phyloP scores from a whole-genome alignment of 1,284 basidiomycete species.

The Takashimella koratensis region DNA sequence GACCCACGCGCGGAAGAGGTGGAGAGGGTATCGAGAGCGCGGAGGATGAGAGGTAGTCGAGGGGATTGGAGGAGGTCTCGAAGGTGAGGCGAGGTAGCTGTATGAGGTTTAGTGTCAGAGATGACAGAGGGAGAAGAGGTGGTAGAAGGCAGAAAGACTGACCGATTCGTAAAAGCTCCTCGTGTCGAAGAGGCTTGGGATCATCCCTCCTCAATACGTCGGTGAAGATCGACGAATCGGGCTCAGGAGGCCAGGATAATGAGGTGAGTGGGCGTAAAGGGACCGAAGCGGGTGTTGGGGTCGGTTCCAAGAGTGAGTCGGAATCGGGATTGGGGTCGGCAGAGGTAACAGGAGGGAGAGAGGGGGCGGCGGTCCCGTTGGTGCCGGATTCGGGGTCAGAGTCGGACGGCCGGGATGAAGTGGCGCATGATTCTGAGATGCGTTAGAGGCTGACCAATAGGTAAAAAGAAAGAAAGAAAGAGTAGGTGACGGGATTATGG shows the following conservation, averaged over 20 bases:
- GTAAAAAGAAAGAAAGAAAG: no score
- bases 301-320: no score
- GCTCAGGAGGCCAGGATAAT: constrained; percentile 45
- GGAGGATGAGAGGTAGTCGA: constrained; percentile 29
- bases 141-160: constrained; percentile 12
- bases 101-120: no score
- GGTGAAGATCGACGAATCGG: constrained; percentile 37
- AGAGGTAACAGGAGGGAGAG: constrained; percentile 6
- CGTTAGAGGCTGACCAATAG: no score
- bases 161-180: constrained; percentile 46
- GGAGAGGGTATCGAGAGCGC: constrained; percentile 30
- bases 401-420: no score
- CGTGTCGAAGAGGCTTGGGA: constrained; percentile 42
- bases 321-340: no score
- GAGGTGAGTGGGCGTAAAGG: constrained; percentile 27
- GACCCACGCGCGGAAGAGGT: constrained; percentile 15
- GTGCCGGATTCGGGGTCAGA: no score
- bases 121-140: no score
- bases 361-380: constrained; percentile 2
- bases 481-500: no score
- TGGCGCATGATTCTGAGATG: no score
- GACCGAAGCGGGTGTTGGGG: no score
- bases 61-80: constrained; percentile 33
- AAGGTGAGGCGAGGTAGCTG: constrained; percentile 37
- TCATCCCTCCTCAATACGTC: constrained; percentile 45